These are phyloP conservation scores for Naegleria gruberi DNA, from an alignment of 208 protist genomes.

Conservation along the genomic window DNA sequence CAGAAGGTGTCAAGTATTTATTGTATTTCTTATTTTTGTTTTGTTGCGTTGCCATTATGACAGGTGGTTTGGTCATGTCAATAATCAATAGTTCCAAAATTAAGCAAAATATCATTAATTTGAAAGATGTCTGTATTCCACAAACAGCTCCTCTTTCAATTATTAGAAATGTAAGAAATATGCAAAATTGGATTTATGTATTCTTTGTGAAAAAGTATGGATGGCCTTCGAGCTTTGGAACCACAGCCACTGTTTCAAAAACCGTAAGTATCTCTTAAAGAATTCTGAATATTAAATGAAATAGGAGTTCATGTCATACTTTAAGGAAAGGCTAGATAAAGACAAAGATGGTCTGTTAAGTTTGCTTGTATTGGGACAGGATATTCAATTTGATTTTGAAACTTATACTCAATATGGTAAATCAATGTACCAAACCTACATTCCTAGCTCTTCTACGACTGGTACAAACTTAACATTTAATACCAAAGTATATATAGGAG, in stretches of 20 bases:
- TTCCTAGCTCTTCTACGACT: neutral
- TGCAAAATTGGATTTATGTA: neutral
- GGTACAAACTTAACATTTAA: neutral
- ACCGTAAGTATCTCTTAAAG: no score
- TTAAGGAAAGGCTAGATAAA: neutral
- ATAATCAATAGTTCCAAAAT: neutral
- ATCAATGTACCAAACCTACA: neutral
- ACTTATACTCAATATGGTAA: neutral
- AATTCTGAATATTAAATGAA: no score
- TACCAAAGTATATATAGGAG: no score
- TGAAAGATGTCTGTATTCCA: neutral
- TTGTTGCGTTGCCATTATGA: neutral
- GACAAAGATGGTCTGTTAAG: neutral
- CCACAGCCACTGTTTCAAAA: no score
- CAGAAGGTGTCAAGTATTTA: neutral
- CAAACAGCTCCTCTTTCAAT: neutral
- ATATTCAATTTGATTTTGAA: neutral
- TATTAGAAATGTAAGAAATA: neutral
- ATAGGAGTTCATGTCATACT: neutral
- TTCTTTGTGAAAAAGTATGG: neutral
- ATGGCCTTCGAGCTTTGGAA: neutral
- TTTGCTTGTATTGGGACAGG: neutral
- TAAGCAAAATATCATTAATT: neutral
- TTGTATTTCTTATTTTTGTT: neutral
- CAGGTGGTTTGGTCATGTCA: neutral